Conservation (phyloP, 2,329 filamentous ascomycete species). For the Sporothrix dimorphospora region DNA sequence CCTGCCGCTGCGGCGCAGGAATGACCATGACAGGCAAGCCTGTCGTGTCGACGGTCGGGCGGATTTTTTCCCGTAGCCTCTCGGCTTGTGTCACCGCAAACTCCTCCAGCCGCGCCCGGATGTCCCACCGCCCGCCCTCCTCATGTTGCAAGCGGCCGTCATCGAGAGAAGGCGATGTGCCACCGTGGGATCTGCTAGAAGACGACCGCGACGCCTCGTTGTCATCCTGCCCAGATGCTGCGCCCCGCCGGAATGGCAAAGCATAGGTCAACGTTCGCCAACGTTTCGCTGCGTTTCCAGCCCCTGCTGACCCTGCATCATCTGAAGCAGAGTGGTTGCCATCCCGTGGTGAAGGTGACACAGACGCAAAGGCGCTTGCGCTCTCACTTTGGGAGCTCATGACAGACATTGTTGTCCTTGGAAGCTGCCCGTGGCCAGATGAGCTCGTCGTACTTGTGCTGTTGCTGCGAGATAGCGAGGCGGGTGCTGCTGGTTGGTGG, state of each 20-base stretch:
- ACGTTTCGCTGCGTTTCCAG: conserved; percentile 33
- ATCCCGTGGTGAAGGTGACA: conserved; percentile 37
- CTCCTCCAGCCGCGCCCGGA: conserved; percentile 60
- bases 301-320: conserved; percentile 38
- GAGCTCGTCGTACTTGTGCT: conserved; percentile 29
- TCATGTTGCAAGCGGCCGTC: conserved; percentile 28
- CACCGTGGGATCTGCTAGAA: neutral
- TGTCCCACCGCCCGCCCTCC: conserved; percentile 53
- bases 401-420: conserved; percentile 12
- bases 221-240: neutral
- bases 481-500: neutral
- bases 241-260: conserved; percentile 38
- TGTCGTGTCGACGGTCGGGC: conserved; percentile 57
- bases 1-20: conserved; percentile 62
- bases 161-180: neutral
- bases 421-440: conserved; percentile 18
- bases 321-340: neutral
- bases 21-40: conserved; percentile 63
- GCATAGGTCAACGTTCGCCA: conserved; percentile 42
- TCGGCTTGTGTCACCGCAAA: conserved; percentile 65
- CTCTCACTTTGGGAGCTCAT: conserved; percentile 26
- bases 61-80: conserved; percentile 59
- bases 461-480: conserved; percentile 30
- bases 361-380: conserved; percentile 25
- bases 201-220: neutral